Evolutionary conservation across 352 stramenopile genomes (phyloP).

Genomic region (Salisapilia sapeloensis): DNA sequence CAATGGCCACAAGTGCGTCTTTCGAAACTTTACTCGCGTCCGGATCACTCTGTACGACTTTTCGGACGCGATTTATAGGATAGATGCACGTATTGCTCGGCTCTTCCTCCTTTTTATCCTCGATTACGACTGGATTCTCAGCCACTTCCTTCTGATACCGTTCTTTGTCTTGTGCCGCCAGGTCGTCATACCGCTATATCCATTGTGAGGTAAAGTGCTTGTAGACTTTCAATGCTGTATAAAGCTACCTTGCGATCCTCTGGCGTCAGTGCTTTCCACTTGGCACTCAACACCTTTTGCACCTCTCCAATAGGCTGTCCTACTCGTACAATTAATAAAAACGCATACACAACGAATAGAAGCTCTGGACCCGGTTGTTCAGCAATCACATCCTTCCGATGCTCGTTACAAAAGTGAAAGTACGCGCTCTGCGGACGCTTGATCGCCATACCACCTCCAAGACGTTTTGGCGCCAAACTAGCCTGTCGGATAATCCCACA

Average conservation of each 20-base stretch:
- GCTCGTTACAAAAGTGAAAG: constrained; percentile 68
- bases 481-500: too few relatives aligned
- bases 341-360: neutral
- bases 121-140: constrained; percentile 37
- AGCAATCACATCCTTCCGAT: constrained; percentile 40
- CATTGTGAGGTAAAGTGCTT: neutral
- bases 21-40: constrained; percentile 85
- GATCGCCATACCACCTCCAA: too few relatives aligned
- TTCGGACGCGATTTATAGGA: constrained; percentile 74
- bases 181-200: constrained; percentile 64
- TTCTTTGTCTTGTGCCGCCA: constrained; percentile 78
- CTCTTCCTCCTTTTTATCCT: constrained; percentile 24
- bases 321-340: constrained; percentile 1
- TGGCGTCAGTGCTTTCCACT: constrained; percentile 75
- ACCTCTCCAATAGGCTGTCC: constrained; percentile 51
- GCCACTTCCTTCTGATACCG: constrained; percentile 60
- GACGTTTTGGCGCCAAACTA: too few relatives aligned
- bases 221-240: too few relatives aligned
- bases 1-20: constrained; percentile 83
- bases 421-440: constrained; percentile 83
- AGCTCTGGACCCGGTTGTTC: constrained; percentile 28
- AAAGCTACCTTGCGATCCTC: constrained; percentile 79
- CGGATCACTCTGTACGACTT: constrained; percentile 88
- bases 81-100: constrained; percentile 32
- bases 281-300: constrained; percentile 79